Conservation (phyloP, 169 alveolate genomes). For the Cryptosporidium tyzzeri region DNA sequence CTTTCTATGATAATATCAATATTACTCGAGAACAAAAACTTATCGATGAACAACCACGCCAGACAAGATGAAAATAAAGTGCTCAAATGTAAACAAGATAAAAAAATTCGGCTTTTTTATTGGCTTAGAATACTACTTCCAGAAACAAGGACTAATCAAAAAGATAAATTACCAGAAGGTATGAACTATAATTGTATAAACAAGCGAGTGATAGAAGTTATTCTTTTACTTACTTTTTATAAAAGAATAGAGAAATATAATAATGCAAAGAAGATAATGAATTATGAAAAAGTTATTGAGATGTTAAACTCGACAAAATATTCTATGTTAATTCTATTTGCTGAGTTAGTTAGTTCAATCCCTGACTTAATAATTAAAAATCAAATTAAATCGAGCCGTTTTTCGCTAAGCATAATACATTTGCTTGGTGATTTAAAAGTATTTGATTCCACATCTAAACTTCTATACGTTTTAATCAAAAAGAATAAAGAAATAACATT, state of each 20-base stretch:
- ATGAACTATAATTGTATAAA: neutral
- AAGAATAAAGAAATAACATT: neutral
- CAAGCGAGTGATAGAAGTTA: conserved; percentile 1
- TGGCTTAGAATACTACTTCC: conserved; percentile 60
- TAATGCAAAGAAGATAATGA: neutral
- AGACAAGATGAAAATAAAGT: neutral
- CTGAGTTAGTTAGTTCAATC: conserved; percentile 16
- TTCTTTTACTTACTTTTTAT: conserved; percentile 49
- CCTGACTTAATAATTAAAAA: conserved; percentile 12
- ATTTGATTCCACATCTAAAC: conserved; percentile 29
- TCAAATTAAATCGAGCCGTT: neutral
- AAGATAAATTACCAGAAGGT: neutral
- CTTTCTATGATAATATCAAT: conserved; percentile 3
- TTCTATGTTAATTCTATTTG: conserved; percentile 20
- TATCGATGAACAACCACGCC: neutral
- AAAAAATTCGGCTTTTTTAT: conserved; percentile 8
- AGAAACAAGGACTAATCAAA: neutral
- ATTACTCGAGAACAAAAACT: neutral
- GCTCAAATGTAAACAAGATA: neutral
- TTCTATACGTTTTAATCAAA: neutral
- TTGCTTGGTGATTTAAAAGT: conserved; percentile 24
- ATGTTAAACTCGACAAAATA: neutral
- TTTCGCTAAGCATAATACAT: conserved; percentile 1
- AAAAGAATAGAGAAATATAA: conserved; percentile 23
- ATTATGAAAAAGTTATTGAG: conserved; percentile 9